Conservation (phyloP, 306 rosid species). For the Trifolium dubium region DNA sequence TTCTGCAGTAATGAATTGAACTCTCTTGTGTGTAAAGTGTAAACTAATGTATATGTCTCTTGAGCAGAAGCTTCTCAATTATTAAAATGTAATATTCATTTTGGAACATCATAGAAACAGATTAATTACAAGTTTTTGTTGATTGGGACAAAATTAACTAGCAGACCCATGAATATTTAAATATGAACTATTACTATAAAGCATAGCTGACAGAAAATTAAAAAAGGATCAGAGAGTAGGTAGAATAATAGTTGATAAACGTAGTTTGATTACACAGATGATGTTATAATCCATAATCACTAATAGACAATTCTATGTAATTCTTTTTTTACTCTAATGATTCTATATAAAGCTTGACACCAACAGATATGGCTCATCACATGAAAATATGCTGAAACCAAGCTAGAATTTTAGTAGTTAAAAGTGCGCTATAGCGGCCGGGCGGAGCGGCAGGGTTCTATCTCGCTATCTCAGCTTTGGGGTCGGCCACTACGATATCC, state of each 20-base stretch:
- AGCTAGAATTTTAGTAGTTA: not conserved
- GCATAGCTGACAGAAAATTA: slow-evolving; percentile 33
- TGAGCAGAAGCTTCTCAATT: slow-evolving; percentile 43
- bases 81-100: slow-evolving; percentile 29
- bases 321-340: not conserved
- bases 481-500: no score
- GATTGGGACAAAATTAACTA: slow-evolving; percentile 28
- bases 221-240: slow-evolving; percentile 16
- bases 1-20: slow-evolving; percentile 45
- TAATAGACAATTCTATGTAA: slow-evolving; percentile 11
- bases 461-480: no score
- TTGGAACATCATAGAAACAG: slow-evolving; percentile 2
- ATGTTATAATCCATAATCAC: slow-evolving; percentile 9
- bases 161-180: slow-evolving; percentile 20
- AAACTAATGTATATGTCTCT: slow-evolving; percentile 49
- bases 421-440: no score
- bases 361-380: not conserved
- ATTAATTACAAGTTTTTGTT: slow-evolving; percentile 30
- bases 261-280: slow-evolving; percentile 4
- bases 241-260: slow-evolving; percentile 5
- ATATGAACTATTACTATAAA: slow-evolving; percentile 19
- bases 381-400: slow-evolving; percentile 19
- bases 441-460: no score
- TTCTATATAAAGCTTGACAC: slow-evolving; percentile 22
- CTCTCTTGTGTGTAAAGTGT: slow-evolving; percentile 49